Percentiles rank a stretch among this genome's conserved stretches.
Evolutionary conservation across 2,329 filamentous ascomycete genomes (phyloP).

Genomic region (Exophiala dermatitidis): DNA sequence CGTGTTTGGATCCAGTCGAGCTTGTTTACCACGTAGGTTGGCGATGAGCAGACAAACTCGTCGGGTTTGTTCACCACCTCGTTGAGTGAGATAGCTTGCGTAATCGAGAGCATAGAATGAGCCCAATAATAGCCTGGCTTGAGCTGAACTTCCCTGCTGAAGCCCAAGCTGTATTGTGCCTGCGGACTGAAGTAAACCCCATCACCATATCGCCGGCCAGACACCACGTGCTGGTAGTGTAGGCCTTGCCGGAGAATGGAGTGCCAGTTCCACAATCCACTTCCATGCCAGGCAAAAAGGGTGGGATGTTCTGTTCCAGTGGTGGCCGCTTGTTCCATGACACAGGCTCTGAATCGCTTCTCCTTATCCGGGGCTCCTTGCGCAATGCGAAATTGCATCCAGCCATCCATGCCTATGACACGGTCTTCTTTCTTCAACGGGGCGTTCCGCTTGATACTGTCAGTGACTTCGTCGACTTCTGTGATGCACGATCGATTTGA

Average conservation of each 20-base stretch:
- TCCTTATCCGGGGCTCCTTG: slow-evolving; percentile 88
- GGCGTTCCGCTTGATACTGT: slow-evolving; percentile 5
- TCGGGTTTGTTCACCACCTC: slow-evolving; percentile 72
- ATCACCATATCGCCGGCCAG: slow-evolving; percentile 68
- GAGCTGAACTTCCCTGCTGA: slow-evolving; percentile 30
- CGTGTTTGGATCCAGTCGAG: slow-evolving; percentile 85
- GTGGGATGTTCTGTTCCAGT: slow-evolving; percentile 52
- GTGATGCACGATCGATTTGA: slow-evolving; percentile 84
- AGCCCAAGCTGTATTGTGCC: slow-evolving; percentile 51
- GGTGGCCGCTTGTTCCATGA: slow-evolving; percentile 42
- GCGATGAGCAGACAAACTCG: slow-evolving; percentile 49
- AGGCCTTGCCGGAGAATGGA: slow-evolving; percentile 78
- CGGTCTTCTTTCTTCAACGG: slow-evolving; percentile 37
- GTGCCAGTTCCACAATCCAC: slow-evolving; percentile 72
- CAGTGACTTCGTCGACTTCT: slow-evolving; percentile 52
- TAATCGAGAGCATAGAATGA: slow-evolving; percentile 56
- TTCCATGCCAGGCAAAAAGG: slow-evolving; percentile 83
- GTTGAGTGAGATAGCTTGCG: slow-evolving; percentile 62
- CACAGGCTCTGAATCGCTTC: slow-evolving; percentile 59
- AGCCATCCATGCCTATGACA: slow-evolving; percentile 57
- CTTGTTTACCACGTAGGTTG: slow-evolving; percentile 65
- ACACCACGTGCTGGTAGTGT: slow-evolving; percentile 54
- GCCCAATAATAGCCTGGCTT: slow-evolving; percentile 50
- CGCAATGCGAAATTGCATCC: slow-evolving; percentile 77
- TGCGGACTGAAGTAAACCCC: slow-evolving; percentile 72